Base-by-base conservation (phyloP, 2,329 filamentous ascomycete genomes). In the Phyllosticta paracitricarpa region DNA sequence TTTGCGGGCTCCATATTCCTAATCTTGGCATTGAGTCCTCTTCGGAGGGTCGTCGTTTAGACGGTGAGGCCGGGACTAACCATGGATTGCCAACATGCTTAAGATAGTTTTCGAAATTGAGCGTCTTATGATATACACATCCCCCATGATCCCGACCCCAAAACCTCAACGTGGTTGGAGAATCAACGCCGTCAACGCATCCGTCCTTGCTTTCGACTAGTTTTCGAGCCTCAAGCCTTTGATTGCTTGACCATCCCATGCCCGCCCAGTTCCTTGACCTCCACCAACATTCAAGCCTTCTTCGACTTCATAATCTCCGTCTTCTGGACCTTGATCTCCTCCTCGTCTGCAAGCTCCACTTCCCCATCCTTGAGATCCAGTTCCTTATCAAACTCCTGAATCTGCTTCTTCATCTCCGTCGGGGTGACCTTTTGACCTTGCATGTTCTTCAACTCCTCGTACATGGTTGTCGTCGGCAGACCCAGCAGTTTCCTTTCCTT, bases 1-100 rank as follows among this genome's bases (percentile, higher is more conserved):
- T 77, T 77, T 77, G 79, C 79, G 81, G 86, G 82, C 83, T 83
- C 85, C 85, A 92, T 91, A 93, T 93, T 93, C 88, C 89, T 61
- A 52, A 26, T 61, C 56, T 61, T 54, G 53, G 26, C 40, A 48
- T 48, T 48, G 40, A 48, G 40, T 48, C 35, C 35, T 40, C 35
- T 40, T 40, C 35, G 35, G 35, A 40, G 35, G 35, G 35, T 40
- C 35, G 35, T 40, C 40, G 40, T 48, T 48, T n/a, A 48, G 40
- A 54, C 59, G 54, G 52, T 58, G 57, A 56, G 60, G 57, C 51
- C 51, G 56, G 54, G 56, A 58, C 57, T 51, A 62, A 62, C 60
- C 60, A 56, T 62, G 51, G 28, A 56, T 56, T 58, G 60, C 60
- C 55, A 58, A 62, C 60, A 62, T 62, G 51, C 48, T 26, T 5